Evolutionary conservation across 495 filamentous ascomycete genomes (phyloP).

Genomic region (Astrothelium macrocarpum): DNA sequence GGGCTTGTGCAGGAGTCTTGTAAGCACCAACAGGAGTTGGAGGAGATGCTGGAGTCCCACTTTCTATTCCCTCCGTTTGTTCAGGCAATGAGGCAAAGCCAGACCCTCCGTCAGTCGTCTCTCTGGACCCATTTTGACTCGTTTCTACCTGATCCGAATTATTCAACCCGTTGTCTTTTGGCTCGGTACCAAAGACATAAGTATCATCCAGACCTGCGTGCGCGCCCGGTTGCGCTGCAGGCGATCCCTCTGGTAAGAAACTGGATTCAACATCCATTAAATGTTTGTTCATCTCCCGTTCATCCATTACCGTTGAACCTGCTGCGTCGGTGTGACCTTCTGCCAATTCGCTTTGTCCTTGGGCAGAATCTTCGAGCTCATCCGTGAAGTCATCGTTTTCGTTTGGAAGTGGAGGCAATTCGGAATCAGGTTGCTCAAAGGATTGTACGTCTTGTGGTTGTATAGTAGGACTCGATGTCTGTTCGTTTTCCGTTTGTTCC

Average conservation of each 20-base stretch:
- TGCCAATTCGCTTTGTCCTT: not conserved
- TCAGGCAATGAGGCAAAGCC: not conserved
- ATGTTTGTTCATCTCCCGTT: constrained; percentile 54
- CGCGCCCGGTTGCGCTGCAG: constrained; percentile 29
- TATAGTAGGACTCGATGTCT: not conserved
- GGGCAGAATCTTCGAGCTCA: not conserved
- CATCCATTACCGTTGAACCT: constrained; percentile 46
- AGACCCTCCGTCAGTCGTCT: constrained; percentile 12
- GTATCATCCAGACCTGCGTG: constrained; percentile 48
- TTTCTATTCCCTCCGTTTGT: not conserved
- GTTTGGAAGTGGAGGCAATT: constrained; percentile 14
- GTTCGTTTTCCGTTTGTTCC: not conserved
- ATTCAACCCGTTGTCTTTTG: not conserved
- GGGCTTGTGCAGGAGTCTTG: constrained; percentile 38
- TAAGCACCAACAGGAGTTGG: constrained; percentile 39
- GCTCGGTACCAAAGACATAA: constrained; percentile 32
- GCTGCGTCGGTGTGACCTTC: constrained; percentile 10
- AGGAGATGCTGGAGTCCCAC: constrained; percentile 24
- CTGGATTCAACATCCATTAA: constrained; percentile 84
- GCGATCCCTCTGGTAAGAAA: constrained; percentile 53
- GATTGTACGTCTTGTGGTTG: not conserved
- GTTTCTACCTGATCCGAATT: not conserved
- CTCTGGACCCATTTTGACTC: not conserved
- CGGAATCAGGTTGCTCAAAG: constrained; percentile 15
- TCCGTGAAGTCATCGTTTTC: constrained; percentile 15